phyloP scores from a whole-genome alignment of 352 stramenopile genomes.

The Elongisporangium senticosum region DNA sequence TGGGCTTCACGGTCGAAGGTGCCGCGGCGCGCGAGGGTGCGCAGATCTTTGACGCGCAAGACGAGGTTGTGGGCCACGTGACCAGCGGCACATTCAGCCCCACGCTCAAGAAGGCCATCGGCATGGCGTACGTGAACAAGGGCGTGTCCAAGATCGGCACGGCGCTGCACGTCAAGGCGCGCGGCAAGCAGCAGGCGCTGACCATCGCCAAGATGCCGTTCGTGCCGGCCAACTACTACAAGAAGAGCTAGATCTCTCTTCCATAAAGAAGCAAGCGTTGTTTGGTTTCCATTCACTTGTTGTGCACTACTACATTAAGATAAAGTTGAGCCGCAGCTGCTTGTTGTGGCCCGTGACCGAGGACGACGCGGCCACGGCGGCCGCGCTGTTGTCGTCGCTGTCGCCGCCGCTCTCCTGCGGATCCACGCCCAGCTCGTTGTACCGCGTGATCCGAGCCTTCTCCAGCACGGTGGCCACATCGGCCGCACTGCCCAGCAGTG shows the following conservation, averaged over 20 bases:
- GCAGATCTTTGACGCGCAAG: constrained; percentile 88
- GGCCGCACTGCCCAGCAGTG: constrained; percentile 25
- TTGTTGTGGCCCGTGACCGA: constrained; percentile 39
- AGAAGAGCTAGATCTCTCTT: constrained; percentile 50
- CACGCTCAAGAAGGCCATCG: constrained; percentile 94
- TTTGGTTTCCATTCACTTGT: constrained; percentile 1
- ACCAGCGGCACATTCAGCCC: constrained; percentile 97
- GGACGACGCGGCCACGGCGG: constrained; percentile 19
- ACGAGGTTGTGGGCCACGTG: constrained; percentile 87
- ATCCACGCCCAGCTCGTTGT: constrained; percentile 52
- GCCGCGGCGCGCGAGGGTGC: constrained; percentile 91
- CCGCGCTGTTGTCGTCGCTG: not conserved
- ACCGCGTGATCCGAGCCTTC: constrained; percentile 44
- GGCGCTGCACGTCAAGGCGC: constrained; percentile 92
- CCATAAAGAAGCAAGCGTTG: not conserved
- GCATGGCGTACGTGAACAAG: constrained; percentile 98
- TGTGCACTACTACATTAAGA: constrained; percentile 35
- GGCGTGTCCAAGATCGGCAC: constrained; percentile 89
- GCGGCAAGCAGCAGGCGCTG: constrained; percentile 92
- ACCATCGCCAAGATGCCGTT: constrained; percentile 98
- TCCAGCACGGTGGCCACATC: constrained; percentile 32
- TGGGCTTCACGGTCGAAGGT: constrained; percentile 95
- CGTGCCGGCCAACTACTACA: constrained; percentile 95
- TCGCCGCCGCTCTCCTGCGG: constrained; percentile 17
- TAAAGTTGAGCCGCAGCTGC: constrained; percentile 69